phyloP scores from a whole-genome alignment of 371 early-diverging fungal genomes.

The Mucor mucedo region DNA sequence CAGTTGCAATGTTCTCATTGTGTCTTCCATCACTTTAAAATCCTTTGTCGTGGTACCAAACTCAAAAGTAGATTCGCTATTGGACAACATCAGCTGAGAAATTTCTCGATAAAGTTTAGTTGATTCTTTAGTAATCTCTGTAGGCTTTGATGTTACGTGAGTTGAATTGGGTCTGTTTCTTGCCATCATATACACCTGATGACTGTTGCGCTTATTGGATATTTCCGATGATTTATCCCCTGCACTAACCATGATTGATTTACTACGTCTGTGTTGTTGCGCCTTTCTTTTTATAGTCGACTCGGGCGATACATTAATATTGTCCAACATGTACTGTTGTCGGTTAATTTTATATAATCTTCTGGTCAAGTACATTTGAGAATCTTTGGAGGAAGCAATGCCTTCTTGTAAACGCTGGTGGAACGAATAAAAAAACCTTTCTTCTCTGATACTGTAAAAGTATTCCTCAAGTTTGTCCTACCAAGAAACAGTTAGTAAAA shows the following conservation, averaged over 20 bases:
- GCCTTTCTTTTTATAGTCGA: background rate
- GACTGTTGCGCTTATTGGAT: slow-evolving; percentile 4
- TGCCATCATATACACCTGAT: background rate
- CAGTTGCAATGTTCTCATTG: slow-evolving; percentile 60
- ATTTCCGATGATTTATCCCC: background rate
- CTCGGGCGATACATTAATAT: background rate
- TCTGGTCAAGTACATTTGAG: slow-evolving; percentile 36
- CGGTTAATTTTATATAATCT: slow-evolving; percentile 40
- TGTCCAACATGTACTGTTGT: slow-evolving; percentile 35
- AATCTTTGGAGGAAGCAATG: slow-evolving; percentile 49
- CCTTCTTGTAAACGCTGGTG: slow-evolving; percentile 51
- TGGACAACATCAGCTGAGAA: slow-evolving; percentile 32
- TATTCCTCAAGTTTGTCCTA: slow-evolving; percentile 25
- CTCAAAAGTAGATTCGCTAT: slow-evolving; percentile 30
- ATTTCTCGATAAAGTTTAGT: slow-evolving; percentile 11
- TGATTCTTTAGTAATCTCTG: background rate
- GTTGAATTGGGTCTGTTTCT: background rate
- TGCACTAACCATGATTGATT: slow-evolving; percentile 1
- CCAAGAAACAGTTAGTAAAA: background rate
- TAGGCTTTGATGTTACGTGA: background rate
- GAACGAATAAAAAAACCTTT: slow-evolving; percentile 63
- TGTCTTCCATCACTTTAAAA: slow-evolving; percentile 46
- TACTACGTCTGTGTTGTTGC: background rate
- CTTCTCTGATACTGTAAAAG: slow-evolving; percentile 43
- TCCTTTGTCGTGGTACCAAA: slow-evolving; percentile 40